Evolutionary conservation across 805 yeast genomes (phyloP), one percentile per base, ranked within the genome.

Genomic region (Candida qinlingensis): DNA sequence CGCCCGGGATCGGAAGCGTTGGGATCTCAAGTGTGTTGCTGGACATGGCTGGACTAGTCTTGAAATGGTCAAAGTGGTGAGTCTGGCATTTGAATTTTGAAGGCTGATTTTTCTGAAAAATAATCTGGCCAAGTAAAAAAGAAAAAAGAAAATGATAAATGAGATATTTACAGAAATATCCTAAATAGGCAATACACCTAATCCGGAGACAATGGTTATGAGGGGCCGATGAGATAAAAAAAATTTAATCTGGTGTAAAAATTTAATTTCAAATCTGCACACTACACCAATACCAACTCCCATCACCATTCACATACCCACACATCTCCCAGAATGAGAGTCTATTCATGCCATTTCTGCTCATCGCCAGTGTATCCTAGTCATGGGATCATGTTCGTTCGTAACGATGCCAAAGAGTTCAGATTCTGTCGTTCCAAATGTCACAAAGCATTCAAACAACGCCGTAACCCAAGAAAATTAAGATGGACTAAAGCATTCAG

Each of bases 401-500:
- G 99, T 72, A 94, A 94, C 68, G 99, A 94, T 65, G 96, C 98
- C 56, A 94, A 94, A 67, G 98, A 90, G 71, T 94, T 94, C 69
- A 78, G 96, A 62, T 94, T 94, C 74, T 94, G 99, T 63, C 88
- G 97, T 67, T 90, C 98, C 53, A 94, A 94, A 68, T 94, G 99
- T 74, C 99, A 94, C 73, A 89, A 91, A 68, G 85, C 90, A 48
- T 94, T 94, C 82, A 94, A 94, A 69, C 95, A 90, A 75, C 90
- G 96, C 77, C 85, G 99, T 72, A 94, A 94, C 75, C 99, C 99
- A 60, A 85, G 99, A 74, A 94, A 94, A 71, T 82, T 91, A 71
- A 87, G 80, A 72, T 94, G 99, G 99, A 94, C 99, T 48, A 94
- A 94, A 70, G 98, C 99, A 1, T 94, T 94, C 79, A 83, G 99